Evolutionary conservation across 305 asterid species (phyloP), one percentile per base, ranked within the genome.

Genomic region (Striga hermonthica): DNA sequence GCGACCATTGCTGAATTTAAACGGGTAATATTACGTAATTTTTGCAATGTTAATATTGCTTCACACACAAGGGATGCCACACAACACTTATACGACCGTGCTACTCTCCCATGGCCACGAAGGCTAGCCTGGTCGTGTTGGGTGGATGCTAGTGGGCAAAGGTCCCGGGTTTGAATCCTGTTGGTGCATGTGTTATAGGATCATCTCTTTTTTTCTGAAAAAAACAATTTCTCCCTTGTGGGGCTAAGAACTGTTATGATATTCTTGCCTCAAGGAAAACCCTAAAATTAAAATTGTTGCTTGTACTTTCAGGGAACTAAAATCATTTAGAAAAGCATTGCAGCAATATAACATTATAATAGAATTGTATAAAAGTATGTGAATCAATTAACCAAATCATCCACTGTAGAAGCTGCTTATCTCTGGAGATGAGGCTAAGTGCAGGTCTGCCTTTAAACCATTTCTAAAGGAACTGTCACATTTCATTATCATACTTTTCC

Each of bases 1-100:
- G 82, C 95, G 28, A 64, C 16, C 47, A 88, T 93, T 22, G 95
- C 99, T 0, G 87, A 74, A 60, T 93, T 93, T 71, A 86, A 85
- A 67, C 84, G 90, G 95, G 99, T 93, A 77, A 88, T 66, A 67
- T 72, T 70, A 47, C 44, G 67, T 58, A 67, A 43, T 41, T 31
- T 62, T 62, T 57, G 67, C 54, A 5, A 48, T 62, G 47, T 65
- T 65, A 6, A 12, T 66, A 58, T 4, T 41, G 31, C 28, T 67
- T 36, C 31, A 22, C 31, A 22, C 31, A 22, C 31, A 22, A 58
- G 22, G 44, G 49, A 52, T 52, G 14, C 22, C 22, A 1, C 57
- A 48, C 64, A 41, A 11, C 64, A 58, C 9, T 61, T 60, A 35
- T 12, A 38, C 12, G 48, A 66, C 14, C 36, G 62, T 31, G 47